phyloP scores from a whole-genome alignment of 805 yeast species.

The Starmerella powellii region DNA sequence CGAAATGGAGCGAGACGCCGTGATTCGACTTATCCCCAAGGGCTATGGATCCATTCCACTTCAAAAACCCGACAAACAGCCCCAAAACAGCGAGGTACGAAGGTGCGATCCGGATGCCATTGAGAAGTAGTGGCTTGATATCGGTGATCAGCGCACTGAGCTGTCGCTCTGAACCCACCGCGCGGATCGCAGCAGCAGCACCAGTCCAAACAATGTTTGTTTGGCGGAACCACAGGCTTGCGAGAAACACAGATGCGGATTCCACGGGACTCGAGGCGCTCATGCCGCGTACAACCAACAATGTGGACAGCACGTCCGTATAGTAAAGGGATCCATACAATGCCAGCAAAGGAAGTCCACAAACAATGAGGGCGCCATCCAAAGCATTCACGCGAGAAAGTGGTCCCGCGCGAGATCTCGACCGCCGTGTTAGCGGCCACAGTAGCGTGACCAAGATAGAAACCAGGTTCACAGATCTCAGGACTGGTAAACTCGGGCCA shows the following conservation, averaged over 20 bases:
- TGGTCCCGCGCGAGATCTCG: too few species aligned
- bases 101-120: not conserved
- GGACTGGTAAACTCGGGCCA: constrained; percentile 24
- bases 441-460: constrained; percentile 17
- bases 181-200: constrained; percentile 32
- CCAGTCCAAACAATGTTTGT: constrained; percentile 84
- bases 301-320: constrained; percentile 88
- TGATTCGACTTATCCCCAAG: constrained; percentile 90
- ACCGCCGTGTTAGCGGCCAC: too few species aligned
- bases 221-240: constrained; percentile 70
- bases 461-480: constrained; percentile 49
- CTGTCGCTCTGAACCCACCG: not conserved
- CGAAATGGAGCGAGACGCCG: constrained; percentile 53
- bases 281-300: constrained; percentile 44
- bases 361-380: constrained; percentile 29
- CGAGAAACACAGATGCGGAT: constrained; percentile 46
- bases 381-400: too few species aligned
- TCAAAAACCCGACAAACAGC: constrained; percentile 45
- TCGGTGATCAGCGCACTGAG: not conserved
- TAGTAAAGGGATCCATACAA: constrained; percentile 70
- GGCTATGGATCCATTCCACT: constrained; percentile 69
- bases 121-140: not conserved
- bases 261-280: constrained; percentile 23
- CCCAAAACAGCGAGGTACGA: constrained; percentile 29
- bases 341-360: constrained; percentile 56